Evolutionary conservation across 257 asterid species (phyloP).

Genomic region (Nicotiana undulata): DNA sequence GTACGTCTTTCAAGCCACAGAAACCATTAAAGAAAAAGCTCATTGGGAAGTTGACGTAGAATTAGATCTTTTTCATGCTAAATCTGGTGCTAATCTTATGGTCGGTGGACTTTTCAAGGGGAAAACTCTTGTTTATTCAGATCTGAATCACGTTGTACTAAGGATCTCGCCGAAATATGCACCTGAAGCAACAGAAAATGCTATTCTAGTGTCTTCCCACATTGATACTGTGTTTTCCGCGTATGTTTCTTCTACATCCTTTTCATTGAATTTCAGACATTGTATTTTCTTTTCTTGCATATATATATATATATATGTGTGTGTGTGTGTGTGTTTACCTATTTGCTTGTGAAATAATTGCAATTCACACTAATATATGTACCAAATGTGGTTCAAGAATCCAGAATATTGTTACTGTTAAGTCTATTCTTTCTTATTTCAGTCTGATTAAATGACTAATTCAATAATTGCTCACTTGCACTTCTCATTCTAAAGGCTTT

Average conservation of each 20-base stretch:
- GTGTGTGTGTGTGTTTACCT: not conserved
- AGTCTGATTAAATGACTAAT: not conserved
- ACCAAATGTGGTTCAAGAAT: not conserved
- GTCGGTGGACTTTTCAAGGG: constrained; percentile 84
- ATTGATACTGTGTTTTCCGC: constrained; percentile 81
- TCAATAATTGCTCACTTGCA: not conserved
- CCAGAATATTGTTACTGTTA: not conserved
- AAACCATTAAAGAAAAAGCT: constrained; percentile 56
- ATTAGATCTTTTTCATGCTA: constrained; percentile 65
- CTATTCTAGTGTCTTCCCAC: constrained; percentile 94
- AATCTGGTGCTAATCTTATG: constrained; percentile 62
- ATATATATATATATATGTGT: not conserved
- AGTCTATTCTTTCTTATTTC: not conserved
- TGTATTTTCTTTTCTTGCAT: not conserved
- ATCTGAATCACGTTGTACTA: constrained; percentile 68
- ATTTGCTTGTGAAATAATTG: not conserved
- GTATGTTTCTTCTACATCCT: constrained; percentile 25
- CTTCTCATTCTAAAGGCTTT: constrained; percentile 3
- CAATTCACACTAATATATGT: not conserved
- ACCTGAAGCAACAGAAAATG: constrained; percentile 70
- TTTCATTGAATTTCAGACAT: not conserved
- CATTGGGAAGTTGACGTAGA: constrained; percentile 94
- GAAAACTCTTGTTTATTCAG: constrained; percentile 83
- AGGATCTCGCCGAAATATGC: constrained; percentile 80
- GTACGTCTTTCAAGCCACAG: constrained; percentile 67